Evolutionary conservation across 257 asterid species (phyloP).

Genomic region (Przewalskia tangutica): DNA sequence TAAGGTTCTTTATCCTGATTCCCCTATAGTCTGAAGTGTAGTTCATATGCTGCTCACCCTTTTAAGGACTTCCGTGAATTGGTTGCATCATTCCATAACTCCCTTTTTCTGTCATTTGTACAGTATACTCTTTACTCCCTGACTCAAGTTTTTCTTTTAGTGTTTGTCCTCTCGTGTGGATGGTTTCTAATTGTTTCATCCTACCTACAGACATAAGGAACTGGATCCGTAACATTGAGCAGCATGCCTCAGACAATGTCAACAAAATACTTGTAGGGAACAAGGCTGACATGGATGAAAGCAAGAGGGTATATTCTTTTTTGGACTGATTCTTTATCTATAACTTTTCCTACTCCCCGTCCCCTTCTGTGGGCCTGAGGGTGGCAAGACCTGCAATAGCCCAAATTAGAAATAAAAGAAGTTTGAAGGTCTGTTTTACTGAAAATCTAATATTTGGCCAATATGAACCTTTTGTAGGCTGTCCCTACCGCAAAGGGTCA

Average conservation of each 20-base stretch:
- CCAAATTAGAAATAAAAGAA: neutral
- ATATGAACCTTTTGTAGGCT: constrained; percentile 6
- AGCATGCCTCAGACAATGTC: constrained; percentile 35
- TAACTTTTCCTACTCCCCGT: neutral
- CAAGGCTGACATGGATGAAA: constrained; percentile 37
- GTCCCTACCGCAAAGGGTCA: constrained; percentile 16
- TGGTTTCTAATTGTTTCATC: neutral
- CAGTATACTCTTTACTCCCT: neutral
- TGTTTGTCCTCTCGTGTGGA: neutral
- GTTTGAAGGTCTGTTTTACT: neutral
- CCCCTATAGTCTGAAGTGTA: neutral
- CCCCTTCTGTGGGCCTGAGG: neutral
- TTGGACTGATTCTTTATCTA: neutral
- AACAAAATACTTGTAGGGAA: constrained; percentile 32
- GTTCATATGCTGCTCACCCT: neutral
- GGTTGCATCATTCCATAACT: neutral
- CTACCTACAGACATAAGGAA: constrained; percentile 25
- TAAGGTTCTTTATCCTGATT: constrained; percentile 13
- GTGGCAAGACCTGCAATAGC: neutral
- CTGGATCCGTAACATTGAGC: constrained; percentile 33
- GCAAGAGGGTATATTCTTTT: constrained; percentile 24
- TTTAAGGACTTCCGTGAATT: neutral
- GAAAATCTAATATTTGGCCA: neutral
- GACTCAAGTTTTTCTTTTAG: neutral
- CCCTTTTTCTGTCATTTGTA: neutral